Evolutionary conservation across 371 early-diverging fungal species (phyloP).

Genomic region (Apophysomyces variabilis): DNA sequence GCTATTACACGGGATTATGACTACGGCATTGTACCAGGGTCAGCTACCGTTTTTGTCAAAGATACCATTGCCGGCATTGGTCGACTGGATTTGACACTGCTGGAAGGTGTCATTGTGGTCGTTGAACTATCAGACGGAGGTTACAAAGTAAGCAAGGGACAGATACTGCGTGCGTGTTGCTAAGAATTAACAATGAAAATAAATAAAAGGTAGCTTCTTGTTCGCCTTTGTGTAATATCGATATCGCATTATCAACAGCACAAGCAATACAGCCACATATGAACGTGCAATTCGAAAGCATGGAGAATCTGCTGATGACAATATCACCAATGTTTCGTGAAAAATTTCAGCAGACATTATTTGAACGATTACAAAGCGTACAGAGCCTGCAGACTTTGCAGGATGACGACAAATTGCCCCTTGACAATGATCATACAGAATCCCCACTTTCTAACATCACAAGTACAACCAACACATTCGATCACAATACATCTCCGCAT

Average conservation of each 20-base stretch:
- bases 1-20: constrained; percentile 38
- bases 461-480: neutral
- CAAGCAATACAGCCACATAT: constrained; percentile 29
- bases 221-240: constrained; percentile 29
- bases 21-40: constrained; percentile 55
- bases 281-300: constrained; percentile 38
- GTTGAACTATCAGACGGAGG: constrained; percentile 42
- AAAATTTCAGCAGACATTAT: constrained; percentile 37
- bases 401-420: neutral
- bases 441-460: too few species aligned
- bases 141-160: constrained; percentile 31
- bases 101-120: constrained; percentile 47
- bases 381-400: constrained; percentile 18
- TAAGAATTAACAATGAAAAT: neutral
- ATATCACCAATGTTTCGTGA: constrained; percentile 47
- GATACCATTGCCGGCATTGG: constrained; percentile 38
- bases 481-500: constrained; percentile 4
- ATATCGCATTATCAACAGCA: constrained; percentile 25
- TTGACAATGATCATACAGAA: neutral
- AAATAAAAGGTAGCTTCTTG: constrained; percentile 38
- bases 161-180: neutral
- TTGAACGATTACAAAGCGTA: constrained; percentile 33
- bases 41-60: constrained; percentile 46
- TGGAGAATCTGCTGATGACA: constrained; percentile 45
- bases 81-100: constrained; percentile 41